phyloP scores from a whole-genome alignment of 2,329 filamentous ascomycete genomes.

The Aspergillus awamori region DNA sequence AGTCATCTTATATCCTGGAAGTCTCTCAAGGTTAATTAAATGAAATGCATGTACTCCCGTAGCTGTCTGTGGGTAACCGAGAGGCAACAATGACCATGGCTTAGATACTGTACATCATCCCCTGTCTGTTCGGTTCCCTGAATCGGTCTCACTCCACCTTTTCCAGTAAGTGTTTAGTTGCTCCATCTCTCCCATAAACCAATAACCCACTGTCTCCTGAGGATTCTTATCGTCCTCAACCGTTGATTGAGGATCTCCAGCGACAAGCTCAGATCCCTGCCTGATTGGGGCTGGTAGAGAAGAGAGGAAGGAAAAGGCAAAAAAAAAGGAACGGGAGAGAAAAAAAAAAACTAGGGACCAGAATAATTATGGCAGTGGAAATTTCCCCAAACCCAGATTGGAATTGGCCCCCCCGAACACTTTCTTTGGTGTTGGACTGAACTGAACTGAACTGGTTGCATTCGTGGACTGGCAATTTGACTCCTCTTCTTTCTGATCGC shows the following conservation, averaged over 20 bases:
- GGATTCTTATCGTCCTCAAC: constrained; percentile 10
- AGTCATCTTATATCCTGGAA: background rate
- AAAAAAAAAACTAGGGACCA: background rate
- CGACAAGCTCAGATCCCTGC: constrained; percentile 20
- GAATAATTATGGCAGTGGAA: constrained; percentile 3
- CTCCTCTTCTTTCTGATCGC: background rate
- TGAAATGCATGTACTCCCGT: too few relatives aligned
- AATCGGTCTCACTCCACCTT: too few relatives aligned
- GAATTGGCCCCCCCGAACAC: background rate
- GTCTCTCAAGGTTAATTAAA: background rate
- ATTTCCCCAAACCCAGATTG: background rate
- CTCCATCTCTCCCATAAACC: background rate
- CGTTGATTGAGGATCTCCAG: constrained; percentile 13
- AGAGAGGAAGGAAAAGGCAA: constrained; percentile 3
- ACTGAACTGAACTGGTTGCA: background rate
- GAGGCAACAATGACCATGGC: too few relatives aligned
- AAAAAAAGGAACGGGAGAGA: constrained; percentile 1
- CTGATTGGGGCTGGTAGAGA: constrained; percentile 14
- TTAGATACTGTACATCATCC: too few relatives aligned
- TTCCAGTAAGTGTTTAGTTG: too few relatives aligned
- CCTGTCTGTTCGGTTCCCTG: too few relatives aligned
- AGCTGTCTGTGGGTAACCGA: too few relatives aligned
- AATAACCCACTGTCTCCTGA: background rate
- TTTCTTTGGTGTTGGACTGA: background rate
- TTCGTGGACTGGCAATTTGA: background rate